Conservation (phyloP, 1,284 basidiomycete genomes). For the Thelephora terrestris region DNA sequence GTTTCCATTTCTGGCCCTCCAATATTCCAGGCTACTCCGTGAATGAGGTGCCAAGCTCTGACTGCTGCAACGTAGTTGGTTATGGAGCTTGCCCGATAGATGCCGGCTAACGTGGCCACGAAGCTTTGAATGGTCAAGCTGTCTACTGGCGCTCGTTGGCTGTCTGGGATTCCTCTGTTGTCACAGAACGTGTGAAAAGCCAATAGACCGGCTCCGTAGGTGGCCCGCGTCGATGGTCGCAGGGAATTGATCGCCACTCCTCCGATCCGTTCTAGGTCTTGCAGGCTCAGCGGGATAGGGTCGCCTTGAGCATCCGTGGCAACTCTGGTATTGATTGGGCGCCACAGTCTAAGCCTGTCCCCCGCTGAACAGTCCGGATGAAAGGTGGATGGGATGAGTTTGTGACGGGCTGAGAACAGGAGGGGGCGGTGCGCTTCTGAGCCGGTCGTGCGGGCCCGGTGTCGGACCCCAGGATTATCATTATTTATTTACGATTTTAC, state of each 20-base stretch:
- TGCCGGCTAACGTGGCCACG: conserved; percentile 10
- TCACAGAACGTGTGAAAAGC: conserved; percentile 25
- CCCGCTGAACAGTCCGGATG: conserved; percentile 5
- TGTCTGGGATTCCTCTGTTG: conserved; percentile 12
- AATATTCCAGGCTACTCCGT: conserved; percentile 12
- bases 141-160: conserved; percentile 12
- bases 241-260: conserved; percentile 10
- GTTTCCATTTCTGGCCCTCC: conserved; percentile 4
- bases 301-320: not conserved
- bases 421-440: no score
- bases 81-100: conserved; percentile 12
- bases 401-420: not conserved
- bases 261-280: conserved; percentile 11
- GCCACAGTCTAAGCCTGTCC: conserved; percentile 15
- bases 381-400: conserved; percentile 1
- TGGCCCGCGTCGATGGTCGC: conserved; percentile 13
- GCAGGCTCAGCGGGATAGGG: conserved; percentile 2
- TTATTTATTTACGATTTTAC: no score
- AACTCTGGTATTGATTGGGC: conserved; percentile 2
- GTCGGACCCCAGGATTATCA: no score
- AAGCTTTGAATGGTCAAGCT: conserved; percentile 10
- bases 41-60: conserved; percentile 18
- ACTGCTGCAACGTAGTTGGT: conserved; percentile 21
- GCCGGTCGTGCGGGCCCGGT: no score
- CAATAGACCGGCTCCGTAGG: conserved; percentile 21